These are phyloP conservation scores for Neurospora pannonica DNA, from an alignment of 495 filamentous ascomycete genomes.

Conservation along the genomic window DNA sequence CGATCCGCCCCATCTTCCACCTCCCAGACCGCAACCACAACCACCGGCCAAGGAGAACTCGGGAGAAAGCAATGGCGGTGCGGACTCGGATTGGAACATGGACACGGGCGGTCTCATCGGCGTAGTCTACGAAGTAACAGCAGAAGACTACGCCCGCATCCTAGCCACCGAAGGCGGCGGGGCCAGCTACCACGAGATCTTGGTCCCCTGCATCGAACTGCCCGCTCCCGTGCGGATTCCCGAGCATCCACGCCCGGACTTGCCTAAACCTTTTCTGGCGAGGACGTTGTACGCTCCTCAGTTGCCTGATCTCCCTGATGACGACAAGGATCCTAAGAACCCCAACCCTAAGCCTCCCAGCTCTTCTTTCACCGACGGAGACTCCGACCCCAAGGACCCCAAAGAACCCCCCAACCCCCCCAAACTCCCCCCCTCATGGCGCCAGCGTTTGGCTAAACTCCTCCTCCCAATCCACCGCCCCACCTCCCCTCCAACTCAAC, in stretches of 20 bases:
- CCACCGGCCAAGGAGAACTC: background rate
- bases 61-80: conserved; percentile 3
- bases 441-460: conserved; percentile 9
- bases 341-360: background rate
- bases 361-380: background rate
- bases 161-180: conserved; percentile 88
- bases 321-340: background rate
- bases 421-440: conserved; percentile 9
- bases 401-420: conserved; percentile 10
- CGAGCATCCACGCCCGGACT: conserved; percentile 30
- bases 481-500: conserved; percentile 62
- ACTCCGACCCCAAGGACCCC: conserved; percentile 6
- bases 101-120: conserved; percentile 64
- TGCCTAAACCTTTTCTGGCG: conserved; percentile 35
- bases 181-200: conserved; percentile 67
- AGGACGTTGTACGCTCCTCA: conserved; percentile 35
- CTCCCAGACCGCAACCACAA: background rate
- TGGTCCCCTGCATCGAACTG: conserved; percentile 65
- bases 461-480: conserved; percentile 41
- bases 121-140: conserved; percentile 88
- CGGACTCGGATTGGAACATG: conserved; percentile 48
- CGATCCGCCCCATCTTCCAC: conserved; percentile 7
- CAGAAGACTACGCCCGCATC: conserved; percentile 71
- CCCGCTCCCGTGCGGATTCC: conserved; percentile 34
- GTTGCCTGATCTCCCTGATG: conserved; percentile 16